Base-by-base conservation (phyloP, 495 filamentous ascomycete genomes). In the Xylaria acuta region DNA sequence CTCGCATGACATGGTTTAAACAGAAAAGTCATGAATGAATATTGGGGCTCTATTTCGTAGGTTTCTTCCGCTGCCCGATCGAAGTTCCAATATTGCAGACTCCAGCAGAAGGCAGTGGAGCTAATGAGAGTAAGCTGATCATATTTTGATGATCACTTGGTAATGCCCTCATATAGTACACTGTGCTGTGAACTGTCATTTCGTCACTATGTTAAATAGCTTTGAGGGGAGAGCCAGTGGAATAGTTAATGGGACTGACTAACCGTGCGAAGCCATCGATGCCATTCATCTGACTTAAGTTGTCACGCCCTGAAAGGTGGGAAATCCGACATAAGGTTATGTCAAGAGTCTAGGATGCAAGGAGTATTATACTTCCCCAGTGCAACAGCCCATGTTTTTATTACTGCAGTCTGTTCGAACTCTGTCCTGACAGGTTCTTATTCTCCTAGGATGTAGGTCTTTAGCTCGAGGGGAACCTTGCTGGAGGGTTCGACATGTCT, bases 11-110 rank as follows among this genome's bases (percentile, higher is more conserved):
- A 27, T 54, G 12, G 64, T 40, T 12, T 8, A 53, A 47, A 47
- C 22, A 49, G 43, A n/a, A 43, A 45, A 18, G 5, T 22, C 20
- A 43, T 49, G 30, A 9, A 38, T 38, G 7, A n/a, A 8, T 47
- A n/a, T 9, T 25, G 22, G 16, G 16, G 16, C 16, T 9, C 20
- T 25, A n/a, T 36, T 32, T 63, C 43, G 20, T 53, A 34, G 58
- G 9, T 54, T 41, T 38, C 18, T 43, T 18, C 32, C 27, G 25
- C 56, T 70, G 68, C 68, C 68, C 56, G 56, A 47, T 32, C 36
- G 58, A 70, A 64, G 40, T 54, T 70, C 27, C 30, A 27, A 36
- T 14, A 25, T 43, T 2, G 12, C 3, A 64, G 41, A 53, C 8
- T 30, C 32, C 0, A 38, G 22, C 1, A 38, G 5, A 38, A 0